Conservation (phyloP, 805 yeast genomes). For the Isabelozyma pseudorhagii region DNA sequence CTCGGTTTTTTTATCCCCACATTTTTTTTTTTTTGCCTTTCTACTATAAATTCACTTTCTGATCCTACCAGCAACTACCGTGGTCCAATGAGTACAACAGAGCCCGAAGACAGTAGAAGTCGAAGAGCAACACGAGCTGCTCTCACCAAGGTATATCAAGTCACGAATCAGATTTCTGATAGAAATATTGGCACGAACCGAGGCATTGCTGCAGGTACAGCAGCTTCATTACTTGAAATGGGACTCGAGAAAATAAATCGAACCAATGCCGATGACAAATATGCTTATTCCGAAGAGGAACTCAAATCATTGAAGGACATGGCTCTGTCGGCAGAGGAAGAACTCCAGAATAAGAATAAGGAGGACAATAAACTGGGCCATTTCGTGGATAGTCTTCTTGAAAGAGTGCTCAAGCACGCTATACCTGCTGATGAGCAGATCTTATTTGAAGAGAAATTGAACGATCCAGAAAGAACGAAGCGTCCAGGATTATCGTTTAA, state of each 20-base stretch:
- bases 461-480: slow-evolving; percentile 42
- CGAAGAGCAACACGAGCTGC: not conserved
- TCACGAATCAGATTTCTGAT: slow-evolving; percentile 24
- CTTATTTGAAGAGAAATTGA: slow-evolving; percentile 36
- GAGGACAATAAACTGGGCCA: slow-evolving; percentile 29
- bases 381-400: slow-evolving; percentile 58
- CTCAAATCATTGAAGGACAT: slow-evolving; percentile 21
- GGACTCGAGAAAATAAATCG: slow-evolving; percentile 25
- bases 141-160: slow-evolving; percentile 18
- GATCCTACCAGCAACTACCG: no score
- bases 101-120: not conserved
- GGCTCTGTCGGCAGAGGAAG: slow-evolving; percentile 29
- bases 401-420: slow-evolving; percentile 48
- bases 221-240: slow-evolving; percentile 31
- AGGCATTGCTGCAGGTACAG: slow-evolving; percentile 36
- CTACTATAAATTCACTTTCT: no score
- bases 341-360: slow-evolving; percentile 3
- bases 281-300: slow-evolving; percentile 23
- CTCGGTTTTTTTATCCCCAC: not conserved
- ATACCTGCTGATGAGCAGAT: slow-evolving; percentile 49
- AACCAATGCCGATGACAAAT: not conserved
- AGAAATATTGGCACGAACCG: slow-evolving; percentile 20
- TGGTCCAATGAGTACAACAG: not conserved
- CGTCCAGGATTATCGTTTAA: slow-evolving; percentile 58
- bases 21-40: no score